Evolutionary conservation across 352 stramenopile species (phyloP).

Genomic region (Phytopythium aichiense): DNA sequence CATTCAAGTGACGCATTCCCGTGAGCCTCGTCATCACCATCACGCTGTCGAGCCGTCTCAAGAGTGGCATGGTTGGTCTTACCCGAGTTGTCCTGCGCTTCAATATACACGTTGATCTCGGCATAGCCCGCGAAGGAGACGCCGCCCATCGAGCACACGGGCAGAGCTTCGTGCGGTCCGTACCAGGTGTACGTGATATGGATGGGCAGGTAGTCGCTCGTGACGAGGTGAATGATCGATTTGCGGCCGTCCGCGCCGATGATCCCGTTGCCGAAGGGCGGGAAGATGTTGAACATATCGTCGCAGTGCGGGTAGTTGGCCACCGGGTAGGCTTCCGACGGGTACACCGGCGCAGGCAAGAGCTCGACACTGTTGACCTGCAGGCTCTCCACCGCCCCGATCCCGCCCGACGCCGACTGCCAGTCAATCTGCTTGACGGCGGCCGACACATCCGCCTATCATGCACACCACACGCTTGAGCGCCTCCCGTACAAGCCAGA

Average conservation of each 20-base stretch:
- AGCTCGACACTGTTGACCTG: conserved; percentile 60
- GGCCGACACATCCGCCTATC: conserved; percentile 64
- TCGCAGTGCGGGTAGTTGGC: conserved; percentile 82
- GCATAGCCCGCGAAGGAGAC: conserved; percentile 70
- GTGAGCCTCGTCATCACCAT: background rate
- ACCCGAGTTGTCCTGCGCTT: conserved; percentile 79
- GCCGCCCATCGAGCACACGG: conserved; percentile 77
- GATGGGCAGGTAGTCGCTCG: conserved; percentile 31
- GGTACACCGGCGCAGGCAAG: conserved; percentile 44
- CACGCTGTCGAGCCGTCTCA: background rate
- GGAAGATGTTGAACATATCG: conserved; percentile 83
- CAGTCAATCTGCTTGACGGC: conserved; percentile 85
- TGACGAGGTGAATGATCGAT: conserved; percentile 62
- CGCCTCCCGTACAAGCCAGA: background rate
- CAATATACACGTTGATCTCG: conserved; percentile 78
- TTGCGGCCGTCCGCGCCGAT: conserved; percentile 50
- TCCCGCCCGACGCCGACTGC: conserved; percentile 41
- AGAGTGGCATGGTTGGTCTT: background rate
- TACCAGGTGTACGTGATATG: conserved; percentile 59
- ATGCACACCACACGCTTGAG: background rate
- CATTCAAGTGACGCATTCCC: background rate
- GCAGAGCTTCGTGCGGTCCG: conserved; percentile 38
- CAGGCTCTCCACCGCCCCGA: conserved; percentile 56
- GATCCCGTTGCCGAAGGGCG: conserved; percentile 71
- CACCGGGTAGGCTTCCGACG: conserved; percentile 55